Percentiles rank a stretch among this genome's conserved stretches.
Conservation (phyloP, 1,284 basidiomycete species). For the Marasmius tenuissimus region DNA sequence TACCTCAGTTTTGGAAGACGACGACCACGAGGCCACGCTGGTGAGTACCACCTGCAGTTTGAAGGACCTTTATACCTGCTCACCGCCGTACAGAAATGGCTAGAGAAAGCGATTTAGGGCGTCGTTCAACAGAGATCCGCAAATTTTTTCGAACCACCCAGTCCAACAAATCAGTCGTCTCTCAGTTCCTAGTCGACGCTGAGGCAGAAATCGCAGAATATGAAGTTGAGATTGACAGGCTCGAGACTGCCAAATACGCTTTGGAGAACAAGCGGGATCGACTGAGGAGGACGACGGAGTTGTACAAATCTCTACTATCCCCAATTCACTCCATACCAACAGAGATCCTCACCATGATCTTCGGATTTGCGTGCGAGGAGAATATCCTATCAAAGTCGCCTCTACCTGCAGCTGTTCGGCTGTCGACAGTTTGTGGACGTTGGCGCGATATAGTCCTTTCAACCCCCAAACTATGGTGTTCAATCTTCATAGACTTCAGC, state of each 20-base stretch:
- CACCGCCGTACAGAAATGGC: constrained; percentile 22
- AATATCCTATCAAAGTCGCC: background rate
- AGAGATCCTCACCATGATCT: background rate
- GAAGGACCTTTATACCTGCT: background rate
- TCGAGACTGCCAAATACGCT: background rate
- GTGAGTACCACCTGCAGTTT: background rate
- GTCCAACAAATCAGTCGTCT: background rate
- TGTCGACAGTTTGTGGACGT: background rate
- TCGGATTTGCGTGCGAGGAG: background rate
- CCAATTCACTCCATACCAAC: background rate
- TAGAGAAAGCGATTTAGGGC: background rate
- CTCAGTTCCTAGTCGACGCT: background rate
- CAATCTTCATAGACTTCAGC: background rate
- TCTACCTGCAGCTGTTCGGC: background rate
- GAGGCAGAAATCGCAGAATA: background rate
- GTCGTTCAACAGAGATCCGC: background rate
- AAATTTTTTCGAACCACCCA: background rate
- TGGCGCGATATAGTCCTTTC: background rate
- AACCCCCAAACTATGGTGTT: background rate
- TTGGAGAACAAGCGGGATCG: background rate
- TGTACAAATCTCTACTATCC: background rate
- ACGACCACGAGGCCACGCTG: background rate
- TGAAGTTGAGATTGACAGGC: background rate
- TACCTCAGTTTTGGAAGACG: too few relatives aligned
- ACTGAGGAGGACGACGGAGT: background rate